Evolutionary conservation across 176 grass and related monocot species (phyloP).

Genomic region (Cymbopogon citratus): DNA sequence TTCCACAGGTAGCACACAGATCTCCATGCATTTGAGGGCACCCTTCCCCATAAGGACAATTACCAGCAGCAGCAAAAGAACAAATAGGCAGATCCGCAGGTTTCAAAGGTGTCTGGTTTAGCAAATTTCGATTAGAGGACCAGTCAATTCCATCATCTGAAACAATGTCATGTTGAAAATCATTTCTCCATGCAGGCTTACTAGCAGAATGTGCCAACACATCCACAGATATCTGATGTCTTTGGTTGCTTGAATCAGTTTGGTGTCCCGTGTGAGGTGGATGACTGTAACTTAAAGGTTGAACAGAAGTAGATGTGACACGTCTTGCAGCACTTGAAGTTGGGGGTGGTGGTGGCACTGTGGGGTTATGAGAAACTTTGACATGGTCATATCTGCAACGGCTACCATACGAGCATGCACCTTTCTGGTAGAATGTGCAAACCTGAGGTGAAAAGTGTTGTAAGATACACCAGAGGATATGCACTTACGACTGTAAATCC

Average conservation of each 20-base stretch:
- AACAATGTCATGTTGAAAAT: constrained; percentile 26
- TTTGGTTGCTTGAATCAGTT: constrained; percentile 37
- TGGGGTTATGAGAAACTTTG: constrained; percentile 49
- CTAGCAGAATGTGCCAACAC: constrained; percentile 9
- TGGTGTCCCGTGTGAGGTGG: constrained; percentile 24
- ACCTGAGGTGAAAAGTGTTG: too few relatives aligned
- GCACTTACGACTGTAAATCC: too few relatives aligned
- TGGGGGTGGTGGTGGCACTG: neutral
- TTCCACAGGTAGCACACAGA: constrained; percentile 64
- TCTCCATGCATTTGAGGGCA: constrained; percentile 81
- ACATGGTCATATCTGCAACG: constrained; percentile 93
- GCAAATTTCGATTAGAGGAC: constrained; percentile 22
- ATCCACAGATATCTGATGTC: constrained; percentile 25
- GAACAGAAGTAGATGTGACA: constrained; percentile 33
- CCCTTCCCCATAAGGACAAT: constrained; percentile 75
- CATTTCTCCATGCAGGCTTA: constrained; percentile 53
- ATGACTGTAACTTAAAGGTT: constrained; percentile 10
- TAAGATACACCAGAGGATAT: too few relatives aligned
- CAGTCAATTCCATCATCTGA: constrained; percentile 39
- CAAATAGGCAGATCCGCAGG: constrained; percentile 69
- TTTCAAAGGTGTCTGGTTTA: constrained; percentile 28
- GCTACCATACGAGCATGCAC: constrained; percentile 77
- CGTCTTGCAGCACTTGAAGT: constrained; percentile 38
- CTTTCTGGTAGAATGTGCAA: neutral
- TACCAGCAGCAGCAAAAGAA: constrained; percentile 93